phyloP scores from a whole-genome alignment of 2,329 filamentous ascomycete species.

The Colletotrichum godetiae region DNA sequence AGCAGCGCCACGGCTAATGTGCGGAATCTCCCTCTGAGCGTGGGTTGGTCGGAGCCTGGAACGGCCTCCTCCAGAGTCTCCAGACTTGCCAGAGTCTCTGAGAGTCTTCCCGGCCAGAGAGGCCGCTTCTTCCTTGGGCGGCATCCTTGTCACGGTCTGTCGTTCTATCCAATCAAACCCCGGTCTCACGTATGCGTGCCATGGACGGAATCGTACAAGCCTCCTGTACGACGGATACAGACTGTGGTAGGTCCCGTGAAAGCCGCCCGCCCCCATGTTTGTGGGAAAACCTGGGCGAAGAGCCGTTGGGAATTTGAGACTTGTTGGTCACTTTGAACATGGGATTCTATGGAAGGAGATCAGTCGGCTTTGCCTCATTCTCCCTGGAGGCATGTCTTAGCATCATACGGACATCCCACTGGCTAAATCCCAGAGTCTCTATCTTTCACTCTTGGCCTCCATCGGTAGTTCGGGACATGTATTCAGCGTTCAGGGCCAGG shows the following conservation, averaged over 20 bases:
- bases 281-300: conserved; percentile 12
- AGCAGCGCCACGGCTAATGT: conserved; percentile 33
- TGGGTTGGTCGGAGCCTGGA: conserved; percentile 24
- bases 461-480: background rate
- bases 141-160: conserved; percentile 8
- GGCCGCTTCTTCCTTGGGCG: conserved; percentile 20
- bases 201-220: conserved; percentile 1
- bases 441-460: background rate
- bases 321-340: background rate
- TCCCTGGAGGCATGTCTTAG: conserved; percentile 27
- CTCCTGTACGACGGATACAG: background rate
- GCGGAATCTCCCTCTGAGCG: conserved; percentile 11
- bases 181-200: background rate
- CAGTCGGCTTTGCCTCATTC: conserved; percentile 26
- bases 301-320: background rate
- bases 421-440: background rate
- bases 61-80: background rate
- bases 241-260: background rate
- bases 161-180: background rate
- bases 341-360: background rate
- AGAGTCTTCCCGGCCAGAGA: conserved; percentile 16
- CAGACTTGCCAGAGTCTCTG: background rate
- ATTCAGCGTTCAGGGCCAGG: background rate
- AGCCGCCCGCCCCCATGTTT: background rate
- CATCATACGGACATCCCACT: background rate